Conservation (phyloP, 352 stramenopile species). For the Stramenopiles sp. region DNA sequence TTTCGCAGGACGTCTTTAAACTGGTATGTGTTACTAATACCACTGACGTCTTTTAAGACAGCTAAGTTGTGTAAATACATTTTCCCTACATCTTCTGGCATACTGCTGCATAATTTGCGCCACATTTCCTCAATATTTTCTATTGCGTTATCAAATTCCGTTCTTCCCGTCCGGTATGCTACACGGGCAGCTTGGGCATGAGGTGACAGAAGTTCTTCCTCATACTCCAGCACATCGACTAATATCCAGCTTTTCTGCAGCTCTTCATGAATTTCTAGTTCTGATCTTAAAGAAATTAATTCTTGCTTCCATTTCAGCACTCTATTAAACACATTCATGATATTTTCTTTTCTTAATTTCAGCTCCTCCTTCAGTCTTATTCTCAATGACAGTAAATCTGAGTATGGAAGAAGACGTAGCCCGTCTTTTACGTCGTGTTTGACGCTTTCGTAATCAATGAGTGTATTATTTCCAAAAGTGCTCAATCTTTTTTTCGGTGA, state of each 20-base stretch:
- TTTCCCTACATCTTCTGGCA: background rate
- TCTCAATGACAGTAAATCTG: background rate
- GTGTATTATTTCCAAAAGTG: background rate
- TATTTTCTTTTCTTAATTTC: background rate
- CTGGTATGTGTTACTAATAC: background rate
- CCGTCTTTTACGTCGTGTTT: background rate
- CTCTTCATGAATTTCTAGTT: background rate
- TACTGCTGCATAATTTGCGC: background rate
- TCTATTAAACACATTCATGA: background rate
- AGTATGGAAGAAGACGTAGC: background rate
- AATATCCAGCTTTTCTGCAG: background rate
- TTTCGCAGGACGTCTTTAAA: constrained; percentile 2
- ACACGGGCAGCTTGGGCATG: background rate
- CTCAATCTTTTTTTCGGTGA: background rate
- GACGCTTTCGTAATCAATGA: background rate
- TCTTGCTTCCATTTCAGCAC: background rate
- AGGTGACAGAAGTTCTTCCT: background rate
- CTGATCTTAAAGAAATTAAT: background rate
- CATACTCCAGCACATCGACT: background rate
- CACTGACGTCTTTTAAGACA: background rate
- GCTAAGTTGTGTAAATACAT: background rate
- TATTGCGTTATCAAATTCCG: background rate
- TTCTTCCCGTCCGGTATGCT: background rate
- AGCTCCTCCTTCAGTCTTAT: background rate
- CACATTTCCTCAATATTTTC: background rate